phyloP scores from a whole-genome alignment of 257 asterid genomes.

The Echium plantagineum region DNA sequence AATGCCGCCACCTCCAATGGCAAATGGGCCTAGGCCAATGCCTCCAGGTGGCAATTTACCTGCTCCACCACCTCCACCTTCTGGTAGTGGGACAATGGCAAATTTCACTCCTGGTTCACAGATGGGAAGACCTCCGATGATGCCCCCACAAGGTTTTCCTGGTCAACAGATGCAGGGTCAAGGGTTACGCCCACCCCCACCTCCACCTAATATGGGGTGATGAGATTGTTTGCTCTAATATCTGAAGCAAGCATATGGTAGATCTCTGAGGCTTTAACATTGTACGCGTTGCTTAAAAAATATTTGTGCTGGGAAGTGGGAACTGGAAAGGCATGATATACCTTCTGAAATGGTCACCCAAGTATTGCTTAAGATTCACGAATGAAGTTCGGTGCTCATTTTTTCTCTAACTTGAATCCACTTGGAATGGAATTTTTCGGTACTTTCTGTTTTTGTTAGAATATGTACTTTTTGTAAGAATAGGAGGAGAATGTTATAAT shows the following conservation, averaged over 20 bases:
- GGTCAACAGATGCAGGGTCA: constrained; percentile 67
- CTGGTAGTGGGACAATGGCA: constrained; percentile 61
- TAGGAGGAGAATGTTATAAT: too few relatives aligned
- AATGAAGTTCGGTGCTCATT: too few relatives aligned
- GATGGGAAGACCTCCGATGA: constrained; percentile 78
- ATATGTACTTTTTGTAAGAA: too few relatives aligned
- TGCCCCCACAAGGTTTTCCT: constrained; percentile 68
- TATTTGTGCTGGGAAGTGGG: too few relatives aligned
- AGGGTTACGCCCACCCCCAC: constrained; percentile 56
- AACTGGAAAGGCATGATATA: too few relatives aligned
- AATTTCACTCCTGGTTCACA: constrained; percentile 76
- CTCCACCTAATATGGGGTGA: constrained; percentile 69
- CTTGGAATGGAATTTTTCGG: too few relatives aligned
- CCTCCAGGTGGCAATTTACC: constrained; percentile 93
- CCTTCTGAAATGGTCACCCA: too few relatives aligned
- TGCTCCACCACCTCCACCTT: constrained; percentile 94
- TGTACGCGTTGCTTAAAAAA: neutral
- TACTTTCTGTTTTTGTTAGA: too few relatives aligned
- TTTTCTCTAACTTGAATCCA: too few relatives aligned
- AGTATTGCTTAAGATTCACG: too few relatives aligned
- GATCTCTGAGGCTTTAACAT: neutral
- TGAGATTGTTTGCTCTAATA: constrained; percentile 4
- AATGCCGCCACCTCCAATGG: constrained; percentile 47
- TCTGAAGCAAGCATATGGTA: neutral
- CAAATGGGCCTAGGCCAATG: constrained; percentile 87